A percentile compares a stretch with the other conserved stretches of the same genome.
These are phyloP conservation scores for Stylonectria norvegica DNA, from an alignment of 2,329 filamentous ascomycete species.

Conservation along the genomic window DNA sequence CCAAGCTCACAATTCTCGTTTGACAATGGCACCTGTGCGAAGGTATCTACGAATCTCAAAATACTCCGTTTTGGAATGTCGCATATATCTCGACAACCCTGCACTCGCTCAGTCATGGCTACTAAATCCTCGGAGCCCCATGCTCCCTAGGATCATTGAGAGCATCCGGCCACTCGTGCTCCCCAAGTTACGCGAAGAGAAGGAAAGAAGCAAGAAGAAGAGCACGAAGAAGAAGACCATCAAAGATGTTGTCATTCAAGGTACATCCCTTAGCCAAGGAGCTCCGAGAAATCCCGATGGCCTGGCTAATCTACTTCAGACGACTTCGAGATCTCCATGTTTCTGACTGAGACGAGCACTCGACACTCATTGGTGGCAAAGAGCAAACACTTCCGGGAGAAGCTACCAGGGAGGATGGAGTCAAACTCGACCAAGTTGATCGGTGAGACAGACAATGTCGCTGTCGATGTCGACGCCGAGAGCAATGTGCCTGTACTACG, in stretches of 20 bases:
- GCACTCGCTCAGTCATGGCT: conserved; percentile 80
- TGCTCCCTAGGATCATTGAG: conserved; percentile 79
- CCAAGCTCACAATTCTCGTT: too few relatives aligned
- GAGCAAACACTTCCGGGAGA: conserved; percentile 71
- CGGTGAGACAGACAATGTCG: conserved; percentile 51
- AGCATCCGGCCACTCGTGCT: conserved; percentile 81
- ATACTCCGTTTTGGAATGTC: conserved; percentile 92
- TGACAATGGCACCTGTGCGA: conserved; percentile 71
- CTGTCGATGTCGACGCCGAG: conserved; percentile 50
- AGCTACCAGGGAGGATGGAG: conserved; percentile 48
- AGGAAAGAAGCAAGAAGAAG: conserved; percentile 56
- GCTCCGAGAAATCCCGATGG: background rate
- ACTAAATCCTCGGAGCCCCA: conserved; percentile 69
- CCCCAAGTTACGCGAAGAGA: conserved; percentile 88
- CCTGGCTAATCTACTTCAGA: conserved; percentile 50
- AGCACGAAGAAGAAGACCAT: conserved; percentile 73
- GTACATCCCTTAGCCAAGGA: conserved; percentile 47
- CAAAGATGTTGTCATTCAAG: conserved; percentile 82
- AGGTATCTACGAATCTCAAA: conserved; percentile 90
- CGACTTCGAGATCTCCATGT: conserved; percentile 93
- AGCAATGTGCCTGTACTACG: conserved; percentile 38
- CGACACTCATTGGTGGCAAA: conserved; percentile 85
- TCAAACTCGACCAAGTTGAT: conserved; percentile 63
- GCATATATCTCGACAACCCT: conserved; percentile 92
- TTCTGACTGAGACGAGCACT: conserved; percentile 80